Evolutionary conservation across 352 stramenopile species (phyloP), one percentile per base, ranked within the genome.

Genomic region (Pythium apleroticum): DNA sequence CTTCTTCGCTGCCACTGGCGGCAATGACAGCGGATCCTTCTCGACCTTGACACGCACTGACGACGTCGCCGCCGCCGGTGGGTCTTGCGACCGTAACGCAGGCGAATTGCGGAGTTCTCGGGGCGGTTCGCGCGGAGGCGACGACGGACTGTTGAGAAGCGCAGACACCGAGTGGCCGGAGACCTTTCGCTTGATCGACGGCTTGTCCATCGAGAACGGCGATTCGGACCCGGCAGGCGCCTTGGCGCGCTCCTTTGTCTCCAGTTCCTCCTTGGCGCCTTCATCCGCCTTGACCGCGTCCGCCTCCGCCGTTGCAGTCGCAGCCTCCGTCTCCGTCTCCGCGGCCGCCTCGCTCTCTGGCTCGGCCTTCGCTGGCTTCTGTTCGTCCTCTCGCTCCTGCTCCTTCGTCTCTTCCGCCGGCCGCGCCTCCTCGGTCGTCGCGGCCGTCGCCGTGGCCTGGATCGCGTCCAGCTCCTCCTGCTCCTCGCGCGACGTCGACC

Each of bases 81-180:
- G 63, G 24, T 17, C 66, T 30, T 50, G 43, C n/a, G 60, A 55
- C 3, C 60, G 60, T 8, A 66, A 22, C 15, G 52, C 33, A 1
- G 54, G 63, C 10, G 63, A 65, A 3, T 48, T 50, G 28, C 46
- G 57, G 22, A 57, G 6, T 39, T 30, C 43, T 8, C 20, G 43
- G 15, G 49, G 33, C 20, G 84, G 84, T 33, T 50, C 43, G 15
- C 43, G 43, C 20, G 49, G 53, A 24, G 84, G 84, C 37, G 77
- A 71, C 28, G 79, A 76, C 17, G 84, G 77, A 50, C 78, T 90
- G 65, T 92, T 92, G 41, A 92, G 67, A 46, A 92, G 73, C 50
- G 84, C 81, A 49, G 84, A 88, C n/a, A 92, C 76, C 11, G 81
- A 90, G 59, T 90, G 80, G 43, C 73, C 71, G 20, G 76, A 87